Base-by-base conservation (phyloP, 768 basidiomycete genomes). In the Rossbeevera mucosa region DNA sequence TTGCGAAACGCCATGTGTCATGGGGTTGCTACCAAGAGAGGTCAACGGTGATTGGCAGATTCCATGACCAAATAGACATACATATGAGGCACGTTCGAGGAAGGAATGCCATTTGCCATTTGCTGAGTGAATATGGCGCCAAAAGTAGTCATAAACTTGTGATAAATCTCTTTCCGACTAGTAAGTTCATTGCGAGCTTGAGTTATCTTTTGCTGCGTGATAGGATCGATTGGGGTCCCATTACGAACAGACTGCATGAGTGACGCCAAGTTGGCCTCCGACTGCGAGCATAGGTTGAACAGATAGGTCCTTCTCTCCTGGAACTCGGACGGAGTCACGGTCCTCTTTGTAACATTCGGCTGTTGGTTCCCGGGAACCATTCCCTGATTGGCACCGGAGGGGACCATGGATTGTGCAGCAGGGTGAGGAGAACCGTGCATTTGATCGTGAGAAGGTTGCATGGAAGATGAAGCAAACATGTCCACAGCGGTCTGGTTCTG, bases 371-470 rank as follows among this genome's bases (percentile, higher is more conserved):
- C 64, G 25, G 58, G 52, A 8, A 58, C 49, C 55, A 65, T 62
- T n/a, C 58, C 62, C 43, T 60, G 67, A 51, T 57, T 58, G 14
- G 54, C 31, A 26, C 59, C 55, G 11, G 60, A 47, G 5, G 58
- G 54, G 14, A 57, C 67, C 3, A 58, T 52, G 18, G 64, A 28
- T 28, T 66, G 69, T 28, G 57, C 48, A 7, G 56, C 18, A 14
- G 67, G 59, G 65, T 75, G 72, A n/a, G 78, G 82, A 25, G 79
- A 79, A 5, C 76, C 72, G 9, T 76, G 79, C 60, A 82, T 71
- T 24, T 70, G 73, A 24, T 79, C 76, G 56, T 70, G 59, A 26
- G 65, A 66, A 25, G 66, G 48, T 13, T 59, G 65, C 67, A 79
- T 72, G 22, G 70, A 71, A n/a, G 78, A 69, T 7, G 79, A 66